phyloP scores from a whole-genome alignment of 257 asterid species.

The Paulownia fortunei region DNA sequence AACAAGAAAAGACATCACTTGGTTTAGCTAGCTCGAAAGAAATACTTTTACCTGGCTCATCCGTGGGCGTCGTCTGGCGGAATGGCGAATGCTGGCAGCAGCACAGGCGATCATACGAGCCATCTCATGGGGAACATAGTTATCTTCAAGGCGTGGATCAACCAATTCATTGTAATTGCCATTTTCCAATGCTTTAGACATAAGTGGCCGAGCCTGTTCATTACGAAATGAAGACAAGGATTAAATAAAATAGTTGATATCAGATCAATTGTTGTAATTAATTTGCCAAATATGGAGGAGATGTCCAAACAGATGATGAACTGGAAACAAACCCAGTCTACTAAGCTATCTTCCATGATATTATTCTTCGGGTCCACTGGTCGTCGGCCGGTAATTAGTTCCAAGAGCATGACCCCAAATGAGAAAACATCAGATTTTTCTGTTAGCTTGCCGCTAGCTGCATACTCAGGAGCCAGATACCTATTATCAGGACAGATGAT shows the following conservation, averaged over 20 bases:
- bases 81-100: constrained; percentile 72
- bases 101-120: constrained; percentile 66
- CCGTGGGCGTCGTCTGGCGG: constrained; percentile 77
- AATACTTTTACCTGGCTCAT: constrained; percentile 91
- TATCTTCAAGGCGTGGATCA: constrained; percentile 65
- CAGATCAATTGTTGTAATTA: background rate
- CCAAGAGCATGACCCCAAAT: constrained; percentile 86
- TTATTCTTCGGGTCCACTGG: constrained; percentile 64
- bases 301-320: too few species aligned
- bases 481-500: constrained; percentile 33
- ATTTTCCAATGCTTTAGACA: constrained; percentile 56
- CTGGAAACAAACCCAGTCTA: constrained; percentile 68
- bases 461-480: constrained; percentile 87
- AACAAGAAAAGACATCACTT: too few species aligned
- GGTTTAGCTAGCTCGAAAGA: too few species aligned
- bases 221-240: background rate
- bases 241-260: too few species aligned
- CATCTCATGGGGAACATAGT: constrained; percentile 50
- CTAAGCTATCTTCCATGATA: constrained; percentile 74
- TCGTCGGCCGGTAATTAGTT: constrained; percentile 70
- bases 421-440: constrained; percentile 86
- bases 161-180: constrained; percentile 53
- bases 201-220: constrained; percentile 66
- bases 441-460: constrained; percentile 76
- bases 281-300: background rate